phyloP scores from a whole-genome alignment of 1,139 yeast species.

The Hansenula sp. region DNA sequence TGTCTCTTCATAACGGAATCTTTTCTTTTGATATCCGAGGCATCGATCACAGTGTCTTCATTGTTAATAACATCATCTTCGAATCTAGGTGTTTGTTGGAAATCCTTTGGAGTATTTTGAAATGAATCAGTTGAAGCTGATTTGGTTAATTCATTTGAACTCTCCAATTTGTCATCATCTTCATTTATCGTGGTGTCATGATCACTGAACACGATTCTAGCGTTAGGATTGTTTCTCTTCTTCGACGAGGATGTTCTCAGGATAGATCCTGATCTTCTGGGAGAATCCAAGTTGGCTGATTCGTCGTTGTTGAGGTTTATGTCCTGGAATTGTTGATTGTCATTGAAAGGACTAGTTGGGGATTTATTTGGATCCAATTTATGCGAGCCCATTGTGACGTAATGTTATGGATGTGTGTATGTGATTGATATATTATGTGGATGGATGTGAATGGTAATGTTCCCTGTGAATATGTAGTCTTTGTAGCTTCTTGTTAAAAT shows the following conservation, averaged over 20 bases:
- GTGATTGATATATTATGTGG: too few relatives aligned
- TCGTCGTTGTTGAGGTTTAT: not conserved
- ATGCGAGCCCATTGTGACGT: not conserved
- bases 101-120: constrained; percentile 15
- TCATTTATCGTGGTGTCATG: constrained; percentile 14
- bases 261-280: constrained; percentile 15
- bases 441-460: too few relatives aligned
- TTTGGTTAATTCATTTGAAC: constrained; percentile 12
- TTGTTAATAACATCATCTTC: constrained; percentile 5
- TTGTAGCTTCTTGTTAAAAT: too few relatives aligned
- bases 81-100: constrained; percentile 5
- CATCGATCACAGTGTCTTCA: constrained; percentile 8
- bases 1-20: constrained; percentile 54
- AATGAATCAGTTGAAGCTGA: constrained; percentile 17
- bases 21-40: constrained; percentile 16
- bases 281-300: not conserved
- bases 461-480: too few relatives aligned
- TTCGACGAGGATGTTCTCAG: constrained; percentile 12
- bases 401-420: not conserved
- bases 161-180: constrained; percentile 4
- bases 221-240: constrained; percentile 14
- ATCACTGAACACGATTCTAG: constrained; percentile 21
- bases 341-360: constrained; percentile 3
- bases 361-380: not conserved
- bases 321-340: constrained; percentile 2